These are phyloP conservation scores for Marchantia paleacea DNA, from an alignment of 225 moss, liverwort and hornwort species.

Conservation along the genomic window DNA sequence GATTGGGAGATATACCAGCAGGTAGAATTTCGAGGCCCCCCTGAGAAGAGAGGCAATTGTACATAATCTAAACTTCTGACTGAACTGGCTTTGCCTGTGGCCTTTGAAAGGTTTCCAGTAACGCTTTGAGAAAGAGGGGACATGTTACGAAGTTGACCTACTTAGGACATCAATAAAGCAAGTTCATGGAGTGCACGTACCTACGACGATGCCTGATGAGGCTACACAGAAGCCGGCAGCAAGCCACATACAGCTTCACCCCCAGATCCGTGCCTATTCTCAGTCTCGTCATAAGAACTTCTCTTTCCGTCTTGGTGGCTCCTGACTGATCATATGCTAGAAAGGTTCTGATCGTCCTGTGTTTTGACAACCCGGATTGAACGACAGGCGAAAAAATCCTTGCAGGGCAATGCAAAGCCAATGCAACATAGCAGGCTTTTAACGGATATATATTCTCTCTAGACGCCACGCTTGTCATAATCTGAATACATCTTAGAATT, in stretches of 20 bases:
- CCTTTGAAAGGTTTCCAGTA: not conserved
- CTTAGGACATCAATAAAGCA: not conserved
- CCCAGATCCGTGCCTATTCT: slow-evolving; percentile 30
- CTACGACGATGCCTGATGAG: slow-evolving; percentile 77
- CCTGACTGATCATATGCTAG: slow-evolving; percentile 29
- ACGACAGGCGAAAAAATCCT: slow-evolving; percentile 67
- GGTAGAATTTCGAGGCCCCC: not conserved
- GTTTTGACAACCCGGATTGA: slow-evolving; percentile 49
- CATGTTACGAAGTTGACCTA: not conserved
- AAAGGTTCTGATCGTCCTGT: slow-evolving; percentile 28
- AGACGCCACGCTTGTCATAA: slow-evolving; percentile 65
- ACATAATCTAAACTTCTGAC: not conserved
- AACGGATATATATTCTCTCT: slow-evolving; percentile 83
- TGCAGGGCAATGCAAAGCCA: slow-evolving; percentile 83
- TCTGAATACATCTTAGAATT: slow-evolving; percentile 61
- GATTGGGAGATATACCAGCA: not conserved
- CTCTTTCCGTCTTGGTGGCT: slow-evolving; percentile 3
- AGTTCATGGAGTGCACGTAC: slow-evolving; percentile 27
- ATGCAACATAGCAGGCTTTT: slow-evolving; percentile 66
- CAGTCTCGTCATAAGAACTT: not conserved
- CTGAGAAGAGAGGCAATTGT: not conserved
- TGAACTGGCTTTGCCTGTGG: not conserved
- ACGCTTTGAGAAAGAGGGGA: too few relatives aligned
- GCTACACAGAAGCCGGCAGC: slow-evolving; percentile 88
- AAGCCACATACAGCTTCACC: slow-evolving; percentile 67